Conservation (phyloP, 2,329 filamentous ascomycete species). For the Fusarium drepaniforme region DNA sequence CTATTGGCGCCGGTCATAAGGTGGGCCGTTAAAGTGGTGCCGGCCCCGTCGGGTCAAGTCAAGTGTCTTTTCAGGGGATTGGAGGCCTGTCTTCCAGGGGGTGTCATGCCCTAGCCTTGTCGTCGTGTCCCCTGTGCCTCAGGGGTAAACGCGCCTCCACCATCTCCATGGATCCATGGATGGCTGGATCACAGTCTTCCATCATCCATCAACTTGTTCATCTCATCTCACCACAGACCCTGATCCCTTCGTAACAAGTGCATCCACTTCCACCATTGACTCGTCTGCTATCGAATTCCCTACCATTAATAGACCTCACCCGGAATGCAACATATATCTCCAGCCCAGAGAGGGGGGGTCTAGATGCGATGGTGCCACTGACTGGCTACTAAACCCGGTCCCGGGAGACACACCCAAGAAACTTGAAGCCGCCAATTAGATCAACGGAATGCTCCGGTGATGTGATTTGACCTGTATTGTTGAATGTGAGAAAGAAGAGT, state of each 20-base stretch:
- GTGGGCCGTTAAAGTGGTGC: constrained; percentile 3
- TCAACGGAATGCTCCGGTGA: not conserved
- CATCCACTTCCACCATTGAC: not conserved
- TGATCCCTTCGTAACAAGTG: not conserved
- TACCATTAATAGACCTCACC: not conserved
- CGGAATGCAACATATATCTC: not conserved
- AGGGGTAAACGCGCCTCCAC: not conserved
- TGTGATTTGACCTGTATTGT: not conserved
- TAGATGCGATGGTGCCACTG: constrained; percentile 1
- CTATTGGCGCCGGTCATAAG: not conserved
- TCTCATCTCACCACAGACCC: constrained; percentile 6
- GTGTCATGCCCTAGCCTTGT: not conserved
- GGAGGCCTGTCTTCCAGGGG: constrained; percentile 1
- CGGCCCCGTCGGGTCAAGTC: not conserved
- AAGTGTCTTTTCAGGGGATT: not conserved
- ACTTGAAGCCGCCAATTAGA: not conserved
- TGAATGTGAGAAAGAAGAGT: not conserved
- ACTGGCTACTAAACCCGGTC: not conserved
- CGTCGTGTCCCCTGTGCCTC: constrained; percentile 1
- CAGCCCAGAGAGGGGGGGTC: not conserved
- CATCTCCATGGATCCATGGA: not conserved
- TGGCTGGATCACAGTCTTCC: not conserved
- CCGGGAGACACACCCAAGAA: not conserved
- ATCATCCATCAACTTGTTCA: not conserved
- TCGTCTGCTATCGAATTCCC: not conserved